phyloP scores from a whole-genome alignment of 495 filamentous ascomycete genomes.

The Oidiodendron maius region DNA sequence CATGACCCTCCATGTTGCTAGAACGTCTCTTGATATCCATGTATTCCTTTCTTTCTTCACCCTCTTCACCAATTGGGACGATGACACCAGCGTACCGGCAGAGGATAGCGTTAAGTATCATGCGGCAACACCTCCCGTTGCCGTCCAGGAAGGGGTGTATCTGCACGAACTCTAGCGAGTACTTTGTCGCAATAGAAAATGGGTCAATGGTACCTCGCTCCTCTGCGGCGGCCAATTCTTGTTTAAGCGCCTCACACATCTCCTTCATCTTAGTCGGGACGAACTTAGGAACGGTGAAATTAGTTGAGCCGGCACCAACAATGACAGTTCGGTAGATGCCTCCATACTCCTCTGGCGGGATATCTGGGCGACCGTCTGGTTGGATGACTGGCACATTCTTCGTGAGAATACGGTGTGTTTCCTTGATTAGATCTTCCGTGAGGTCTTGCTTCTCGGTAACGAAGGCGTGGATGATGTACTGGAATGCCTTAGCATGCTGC shows the following conservation, averaged over 20 bases:
- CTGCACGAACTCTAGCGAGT: constrained; percentile 26
- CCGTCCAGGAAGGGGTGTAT: constrained; percentile 35
- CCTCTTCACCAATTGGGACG: constrained; percentile 25
- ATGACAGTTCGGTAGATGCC: neutral
- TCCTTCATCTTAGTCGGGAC: neutral
- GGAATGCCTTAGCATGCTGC: constrained; percentile 28
- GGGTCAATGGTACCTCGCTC: constrained; percentile 23
- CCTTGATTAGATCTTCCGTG: constrained; percentile 25
- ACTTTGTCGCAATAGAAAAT: constrained; percentile 26
- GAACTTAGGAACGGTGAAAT: neutral
- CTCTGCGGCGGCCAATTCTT: neutral
- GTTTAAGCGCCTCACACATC: neutral
- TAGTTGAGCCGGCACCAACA: neutral
- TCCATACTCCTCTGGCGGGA: neutral
- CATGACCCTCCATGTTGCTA: too few species aligned
- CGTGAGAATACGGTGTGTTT: constrained; percentile 29
- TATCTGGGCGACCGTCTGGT: constrained; percentile 7
- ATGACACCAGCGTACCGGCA: constrained; percentile 24
- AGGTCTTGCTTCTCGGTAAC: constrained; percentile 19
- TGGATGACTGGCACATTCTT: constrained; percentile 3
- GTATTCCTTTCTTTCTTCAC: neutral
- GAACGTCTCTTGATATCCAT: too few species aligned
- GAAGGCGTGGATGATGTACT: constrained; percentile 20
- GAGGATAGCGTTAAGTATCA: constrained; percentile 30
- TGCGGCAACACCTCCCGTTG: constrained; percentile 31